Conservation (phyloP, 2,329 filamentous ascomycete species). For the Cladosporium velox region DNA sequence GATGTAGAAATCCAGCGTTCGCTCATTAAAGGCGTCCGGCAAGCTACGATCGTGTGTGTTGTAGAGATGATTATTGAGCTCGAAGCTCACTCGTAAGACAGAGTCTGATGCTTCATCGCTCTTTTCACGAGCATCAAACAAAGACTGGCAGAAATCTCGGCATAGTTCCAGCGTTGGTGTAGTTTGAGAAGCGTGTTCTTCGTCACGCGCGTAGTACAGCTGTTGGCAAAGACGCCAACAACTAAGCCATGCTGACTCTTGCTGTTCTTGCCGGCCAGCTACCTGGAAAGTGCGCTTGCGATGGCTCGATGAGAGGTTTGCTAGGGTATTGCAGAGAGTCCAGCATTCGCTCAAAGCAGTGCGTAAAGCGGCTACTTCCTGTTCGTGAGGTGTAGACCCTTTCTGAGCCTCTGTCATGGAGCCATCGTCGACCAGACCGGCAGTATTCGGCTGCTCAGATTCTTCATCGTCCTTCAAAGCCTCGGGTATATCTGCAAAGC, state of each 20-base stretch:
- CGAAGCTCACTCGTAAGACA: conserved; percentile 86
- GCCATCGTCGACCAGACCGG: conserved; percentile 39
- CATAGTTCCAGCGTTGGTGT: conserved; percentile 80
- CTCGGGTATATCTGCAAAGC: conserved; percentile 48
- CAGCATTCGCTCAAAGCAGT: conserved; percentile 84
- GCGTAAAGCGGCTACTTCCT: conserved; percentile 69
- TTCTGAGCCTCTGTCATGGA: conserved; percentile 56
- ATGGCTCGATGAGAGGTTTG: conserved; percentile 80
- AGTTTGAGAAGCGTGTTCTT: conserved; percentile 68
- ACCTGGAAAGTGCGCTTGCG: conserved; percentile 76
- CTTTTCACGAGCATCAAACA: conserved; percentile 81
- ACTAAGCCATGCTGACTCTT: conserved; percentile 88
- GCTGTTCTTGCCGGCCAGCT: conserved; percentile 71
- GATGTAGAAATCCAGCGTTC: conserved; percentile 91
- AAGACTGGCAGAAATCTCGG: conserved; percentile 85
- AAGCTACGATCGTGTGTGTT: conserved; percentile 84
- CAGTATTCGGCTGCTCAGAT: conserved; percentile 37
- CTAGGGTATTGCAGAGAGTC: conserved; percentile 89
- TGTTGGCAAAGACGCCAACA: conserved; percentile 93
- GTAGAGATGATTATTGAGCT: conserved; percentile 92
- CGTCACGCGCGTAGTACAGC: conserved; percentile 78
- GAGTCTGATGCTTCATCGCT: conserved; percentile 81
- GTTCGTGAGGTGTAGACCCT: conserved; percentile 49
- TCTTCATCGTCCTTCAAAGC: conserved; percentile 41
- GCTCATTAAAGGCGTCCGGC: conserved; percentile 82